These are phyloP conservation scores for Amauroascus verrucosus DNA, from an alignment of 2,329 filamentous ascomycete species.

Conservation along the genomic window DNA sequence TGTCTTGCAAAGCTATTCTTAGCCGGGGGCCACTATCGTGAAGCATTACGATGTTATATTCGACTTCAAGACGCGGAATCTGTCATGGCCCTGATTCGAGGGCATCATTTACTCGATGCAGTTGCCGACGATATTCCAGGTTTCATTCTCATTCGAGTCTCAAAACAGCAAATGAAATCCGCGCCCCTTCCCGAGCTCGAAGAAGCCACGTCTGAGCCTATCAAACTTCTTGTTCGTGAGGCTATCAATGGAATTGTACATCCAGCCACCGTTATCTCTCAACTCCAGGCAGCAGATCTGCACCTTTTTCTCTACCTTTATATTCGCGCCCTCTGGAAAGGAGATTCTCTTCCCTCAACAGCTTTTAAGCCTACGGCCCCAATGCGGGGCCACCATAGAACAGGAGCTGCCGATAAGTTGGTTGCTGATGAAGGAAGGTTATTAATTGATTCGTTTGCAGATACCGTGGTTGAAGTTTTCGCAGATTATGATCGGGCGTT, in stretches of 20 bases:
- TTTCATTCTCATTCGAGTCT: conserved; percentile 78
- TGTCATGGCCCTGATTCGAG: conserved; percentile 73
- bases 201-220: conserved; percentile 69
- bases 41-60: conserved; percentile 83
- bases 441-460: conserved; percentile 76
- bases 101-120: conserved; percentile 81
- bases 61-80: conserved; percentile 83
- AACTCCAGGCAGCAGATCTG: conserved; percentile 58
- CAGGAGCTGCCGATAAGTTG: conserved; percentile 38
- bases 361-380: conserved; percentile 26
- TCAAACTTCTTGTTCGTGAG: conserved; percentile 79
- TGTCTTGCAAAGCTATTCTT: conserved; percentile 76
- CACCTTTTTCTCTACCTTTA: conserved; percentile 85
- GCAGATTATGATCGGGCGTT: conserved; percentile 69
- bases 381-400: conserved; percentile 29
- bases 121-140: conserved; percentile 82
- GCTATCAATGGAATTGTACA: conserved; percentile 78
- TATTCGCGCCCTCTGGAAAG: conserved; percentile 73
- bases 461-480: conserved; percentile 77
- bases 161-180: conserved; percentile 54
- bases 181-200: conserved; percentile 63
- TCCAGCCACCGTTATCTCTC: conserved; percentile 64
- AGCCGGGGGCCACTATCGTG: conserved; percentile 65
- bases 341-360: conserved; percentile 47
- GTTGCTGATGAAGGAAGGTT: conserved; percentile 49